Conservation (phyloP, 768 basidiomycete genomes). For the Rhodotorula paludigena region DNA sequence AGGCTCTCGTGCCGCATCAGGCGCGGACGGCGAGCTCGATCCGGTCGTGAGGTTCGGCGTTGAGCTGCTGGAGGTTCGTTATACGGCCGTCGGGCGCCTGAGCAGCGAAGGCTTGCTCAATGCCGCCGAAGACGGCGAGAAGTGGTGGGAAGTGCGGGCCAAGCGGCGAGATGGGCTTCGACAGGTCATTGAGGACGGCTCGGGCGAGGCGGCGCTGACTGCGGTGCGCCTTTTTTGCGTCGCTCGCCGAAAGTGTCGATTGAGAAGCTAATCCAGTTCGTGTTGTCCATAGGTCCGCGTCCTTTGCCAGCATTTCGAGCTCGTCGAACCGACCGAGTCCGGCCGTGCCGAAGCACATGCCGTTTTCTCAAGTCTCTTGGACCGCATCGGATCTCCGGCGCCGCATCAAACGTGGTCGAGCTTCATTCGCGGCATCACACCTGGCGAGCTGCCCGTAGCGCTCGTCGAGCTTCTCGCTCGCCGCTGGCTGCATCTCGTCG, state of each 20-base stretch:
- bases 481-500: slow-evolving; percentile 12
- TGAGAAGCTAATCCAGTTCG: no score
- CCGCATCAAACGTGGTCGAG: background rate
- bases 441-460: slow-evolving; percentile 1
- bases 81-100: slow-evolving; percentile 13
- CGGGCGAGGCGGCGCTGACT: slow-evolving; percentile 6
- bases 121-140: background rate
- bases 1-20: background rate
- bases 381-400: background rate
- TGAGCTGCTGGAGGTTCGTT: slow-evolving; percentile 27
- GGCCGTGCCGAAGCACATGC: background rate
- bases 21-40: background rate
- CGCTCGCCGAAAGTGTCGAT: background rate
- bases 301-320: slow-evolving; percentile 22
- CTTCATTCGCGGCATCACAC: background rate
- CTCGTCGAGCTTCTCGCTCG: slow-evolving; percentile 29
- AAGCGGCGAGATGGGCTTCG: slow-evolving; percentile 11
- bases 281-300: slow-evolving; percentile 11
- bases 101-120: background rate
- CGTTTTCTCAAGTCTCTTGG: background rate
- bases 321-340: background rate
- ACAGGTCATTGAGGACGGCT: slow-evolving; percentile 1
- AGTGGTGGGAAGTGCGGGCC: background rate
- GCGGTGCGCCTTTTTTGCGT: slow-evolving; percentile 10
- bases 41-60: background rate